Percentiles rank a stretch among this genome's conserved stretches.
phyloP scores from a whole-genome alignment of 768 basidiomycete species.

The Pulveroboletus sp. region DNA sequence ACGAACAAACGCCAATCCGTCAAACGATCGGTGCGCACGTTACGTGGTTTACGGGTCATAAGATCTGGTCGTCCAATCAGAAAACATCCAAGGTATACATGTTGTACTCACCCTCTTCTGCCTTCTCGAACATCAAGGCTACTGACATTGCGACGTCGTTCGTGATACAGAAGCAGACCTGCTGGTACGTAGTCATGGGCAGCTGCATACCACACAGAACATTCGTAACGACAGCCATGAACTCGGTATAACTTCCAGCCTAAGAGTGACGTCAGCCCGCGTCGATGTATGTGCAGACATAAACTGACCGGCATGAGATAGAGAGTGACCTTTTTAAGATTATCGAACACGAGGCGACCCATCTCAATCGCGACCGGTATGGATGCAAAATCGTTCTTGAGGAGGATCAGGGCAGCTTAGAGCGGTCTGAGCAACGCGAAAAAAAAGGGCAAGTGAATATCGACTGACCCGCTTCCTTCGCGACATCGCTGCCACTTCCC shows the following conservation, averaged over 20 bases:
- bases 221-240: slow-evolving; percentile 51
- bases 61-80: slow-evolving; percentile 30
- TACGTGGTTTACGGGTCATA: slow-evolving; percentile 44
- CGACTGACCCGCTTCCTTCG: slow-evolving; percentile 49
- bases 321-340: slow-evolving; percentile 49
- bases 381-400: slow-evolving; percentile 56
- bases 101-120: slow-evolving; percentile 38
- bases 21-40: slow-evolving; percentile 46
- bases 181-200: slow-evolving; percentile 49
- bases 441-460: no score
- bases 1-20: slow-evolving; percentile 46
- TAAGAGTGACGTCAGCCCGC: slow-evolving; percentile 10
- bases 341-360: slow-evolving; percentile 56
- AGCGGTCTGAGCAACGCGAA: background rate
- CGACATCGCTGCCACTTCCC: slow-evolving; percentile 46
- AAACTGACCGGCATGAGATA: slow-evolving; percentile 38
- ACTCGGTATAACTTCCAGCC: slow-evolving; percentile 57
- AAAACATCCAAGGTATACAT: background rate
- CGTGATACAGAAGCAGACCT: slow-evolving; percentile 51
- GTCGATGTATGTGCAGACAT: background rate
- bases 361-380: slow-evolving; percentile 56
- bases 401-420: slow-evolving; percentile 43
- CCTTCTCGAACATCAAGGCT: slow-evolving; percentile 47
- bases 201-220: slow-evolving; percentile 58
- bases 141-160: slow-evolving; percentile 51